phyloP scores from a whole-genome alignment of 768 basidiomycete species.

The Calocybe indica region DNA sequence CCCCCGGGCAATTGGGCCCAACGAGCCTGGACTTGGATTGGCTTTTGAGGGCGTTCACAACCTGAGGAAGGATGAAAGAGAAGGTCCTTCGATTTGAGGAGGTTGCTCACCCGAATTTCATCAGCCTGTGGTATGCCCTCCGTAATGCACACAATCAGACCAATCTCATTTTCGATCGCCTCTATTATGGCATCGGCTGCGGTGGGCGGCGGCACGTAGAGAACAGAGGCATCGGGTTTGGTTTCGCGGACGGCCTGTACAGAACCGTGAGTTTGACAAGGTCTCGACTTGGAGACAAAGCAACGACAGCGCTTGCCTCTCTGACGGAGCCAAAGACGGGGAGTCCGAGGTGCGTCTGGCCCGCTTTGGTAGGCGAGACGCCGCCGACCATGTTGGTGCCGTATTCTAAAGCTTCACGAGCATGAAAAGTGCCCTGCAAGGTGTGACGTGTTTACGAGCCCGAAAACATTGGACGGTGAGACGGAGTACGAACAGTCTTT shows the following conservation, averaged over 20 bases:
- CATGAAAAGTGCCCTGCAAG: constrained; percentile 90
- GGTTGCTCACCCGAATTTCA: constrained; percentile 72
- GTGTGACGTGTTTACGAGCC: background rate
- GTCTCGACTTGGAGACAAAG: constrained; percentile 3
- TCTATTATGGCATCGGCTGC: constrained; percentile 98
- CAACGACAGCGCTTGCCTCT: constrained; percentile 50
- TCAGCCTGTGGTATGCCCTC: constrained; percentile 98
- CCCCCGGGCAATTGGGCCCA: constrained; percentile 96
- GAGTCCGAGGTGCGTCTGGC: constrained; percentile 89
- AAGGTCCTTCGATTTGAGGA: background rate
- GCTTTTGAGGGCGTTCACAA: constrained; percentile 88
- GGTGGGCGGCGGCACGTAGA: constrained; percentile 96
- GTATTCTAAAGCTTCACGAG: constrained; percentile 86
- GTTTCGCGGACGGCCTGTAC: constrained; percentile 79
- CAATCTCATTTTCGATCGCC: constrained; percentile 97
- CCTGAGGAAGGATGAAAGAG: constrained; percentile 35
- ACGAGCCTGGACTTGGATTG: constrained; percentile 95
- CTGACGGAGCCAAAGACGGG: constrained; percentile 90
- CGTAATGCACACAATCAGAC: constrained; percentile 95
- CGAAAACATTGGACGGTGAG: background rate
- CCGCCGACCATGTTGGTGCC: constrained; percentile 98
- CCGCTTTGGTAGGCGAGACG: constrained; percentile 95
- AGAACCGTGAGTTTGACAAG: background rate
- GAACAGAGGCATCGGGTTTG: constrained; percentile 87
- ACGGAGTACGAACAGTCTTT: constrained; percentile 67